Evolutionary conservation across 441 rosid genomes (phyloP).

Genomic region (Erodium texanum): DNA sequence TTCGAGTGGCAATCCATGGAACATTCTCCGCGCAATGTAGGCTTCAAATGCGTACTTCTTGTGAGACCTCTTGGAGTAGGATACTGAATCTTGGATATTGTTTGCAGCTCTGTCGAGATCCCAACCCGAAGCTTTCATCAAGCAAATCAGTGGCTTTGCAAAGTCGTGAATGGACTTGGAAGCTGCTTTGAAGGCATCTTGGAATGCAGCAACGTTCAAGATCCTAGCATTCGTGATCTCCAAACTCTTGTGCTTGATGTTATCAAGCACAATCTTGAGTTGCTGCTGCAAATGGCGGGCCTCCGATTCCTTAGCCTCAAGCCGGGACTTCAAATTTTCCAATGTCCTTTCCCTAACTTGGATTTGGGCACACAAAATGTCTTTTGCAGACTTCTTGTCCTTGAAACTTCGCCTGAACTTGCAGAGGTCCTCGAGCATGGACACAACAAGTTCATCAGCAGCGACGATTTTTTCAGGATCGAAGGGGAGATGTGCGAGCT

Average conservation of each 20-base stretch:
- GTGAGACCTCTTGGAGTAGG: slow-evolving; percentile 37
- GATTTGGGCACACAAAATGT: slow-evolving; percentile 26
- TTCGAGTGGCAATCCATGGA: slow-evolving; percentile 30
- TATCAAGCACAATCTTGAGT: slow-evolving; percentile 30
- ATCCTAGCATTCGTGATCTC: slow-evolving; percentile 22
- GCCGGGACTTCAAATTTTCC: slow-evolving; percentile 35
- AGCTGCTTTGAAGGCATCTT: slow-evolving; percentile 31
- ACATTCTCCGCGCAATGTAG: slow-evolving; percentile 57
- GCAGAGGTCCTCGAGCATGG: slow-evolving; percentile 41
- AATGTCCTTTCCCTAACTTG: slow-evolving; percentile 33
- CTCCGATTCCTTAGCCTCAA: slow-evolving; percentile 37
- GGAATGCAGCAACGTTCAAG: slow-evolving; percentile 29
- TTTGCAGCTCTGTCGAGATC: slow-evolving; percentile 45
- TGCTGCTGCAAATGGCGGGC: slow-evolving; percentile 27
- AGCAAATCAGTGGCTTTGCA: slow-evolving; percentile 51
- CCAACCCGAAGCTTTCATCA: slow-evolving; percentile 70
- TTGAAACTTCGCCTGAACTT: slow-evolving; percentile 33
- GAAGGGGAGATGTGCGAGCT: slow-evolving; percentile 59
- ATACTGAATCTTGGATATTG: slow-evolving; percentile 38
- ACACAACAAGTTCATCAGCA: slow-evolving; percentile 44
- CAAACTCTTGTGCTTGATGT: slow-evolving; percentile 24
- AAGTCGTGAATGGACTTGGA: slow-evolving; percentile 61
- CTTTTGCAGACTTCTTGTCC: slow-evolving; percentile 27
- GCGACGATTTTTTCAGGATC: slow-evolving; percentile 44
- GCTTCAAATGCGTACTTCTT: slow-evolving; percentile 72